Percentiles rank a stretch among this genome's conserved stretches.
Conservation (phyloP, 2,329 filamentous ascomycete species). For the Colletotrichum spaethianum region DNA sequence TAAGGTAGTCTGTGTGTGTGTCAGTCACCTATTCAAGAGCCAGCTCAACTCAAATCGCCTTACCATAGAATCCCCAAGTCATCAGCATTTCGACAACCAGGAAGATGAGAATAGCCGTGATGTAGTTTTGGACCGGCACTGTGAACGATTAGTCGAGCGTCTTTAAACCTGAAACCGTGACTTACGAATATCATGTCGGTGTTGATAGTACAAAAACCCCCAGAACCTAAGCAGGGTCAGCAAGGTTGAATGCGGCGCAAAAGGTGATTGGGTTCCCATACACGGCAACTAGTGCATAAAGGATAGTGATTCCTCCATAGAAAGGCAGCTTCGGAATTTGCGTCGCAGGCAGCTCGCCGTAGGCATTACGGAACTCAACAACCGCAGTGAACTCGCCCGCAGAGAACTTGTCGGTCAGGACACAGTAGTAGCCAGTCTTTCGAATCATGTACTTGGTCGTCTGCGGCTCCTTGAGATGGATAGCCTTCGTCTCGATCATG, state of each 20-base stretch:
- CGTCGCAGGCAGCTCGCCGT: slow-evolving; percentile 93
- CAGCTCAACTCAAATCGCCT: slow-evolving; percentile 42
- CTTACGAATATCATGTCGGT: slow-evolving; percentile 81
- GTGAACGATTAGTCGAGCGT: slow-evolving; percentile 25
- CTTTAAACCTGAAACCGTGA: neutral
- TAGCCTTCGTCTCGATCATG: slow-evolving; percentile 82
- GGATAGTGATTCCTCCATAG: slow-evolving; percentile 93
- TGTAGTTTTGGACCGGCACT: slow-evolving; percentile 99
- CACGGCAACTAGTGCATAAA: slow-evolving; percentile 88
- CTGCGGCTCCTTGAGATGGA: slow-evolving; percentile 82
- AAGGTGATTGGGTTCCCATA: slow-evolving; percentile 55
- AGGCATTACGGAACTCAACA: slow-evolving; percentile 94
- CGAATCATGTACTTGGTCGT: slow-evolving; percentile 86
- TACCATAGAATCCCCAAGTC: slow-evolving; percentile 98
- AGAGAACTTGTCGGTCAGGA: slow-evolving; percentile 82
- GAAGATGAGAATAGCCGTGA: slow-evolving; percentile 96
- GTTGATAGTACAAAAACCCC: slow-evolving; percentile 96
- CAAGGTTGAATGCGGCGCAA: neutral
- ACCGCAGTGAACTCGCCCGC: slow-evolving; percentile 81
- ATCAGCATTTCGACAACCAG: slow-evolving; percentile 96
- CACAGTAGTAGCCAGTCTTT: slow-evolving; percentile 96
- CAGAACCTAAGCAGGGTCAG: slow-evolving; percentile 74
- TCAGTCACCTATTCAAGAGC: neutral
- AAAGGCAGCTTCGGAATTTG: slow-evolving; percentile 98
- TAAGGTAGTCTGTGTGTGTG: slow-evolving; percentile 82